Evolutionary conservation across 148 eudicot species (phyloP).

Genomic region (Vaccinium macrocarpon): DNA sequence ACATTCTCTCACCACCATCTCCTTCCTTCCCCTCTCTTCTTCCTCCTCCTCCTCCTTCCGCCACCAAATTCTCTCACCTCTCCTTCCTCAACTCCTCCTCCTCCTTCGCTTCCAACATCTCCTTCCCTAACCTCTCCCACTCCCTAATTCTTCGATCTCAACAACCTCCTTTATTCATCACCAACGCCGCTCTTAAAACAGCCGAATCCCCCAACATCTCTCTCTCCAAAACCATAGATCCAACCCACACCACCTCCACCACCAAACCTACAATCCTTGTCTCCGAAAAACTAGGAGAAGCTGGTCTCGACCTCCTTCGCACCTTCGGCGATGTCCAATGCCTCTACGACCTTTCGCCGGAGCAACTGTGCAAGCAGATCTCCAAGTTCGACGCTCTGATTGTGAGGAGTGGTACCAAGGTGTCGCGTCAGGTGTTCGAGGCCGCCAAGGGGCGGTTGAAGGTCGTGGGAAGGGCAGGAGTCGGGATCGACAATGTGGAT

Average conservation of each 20-base stretch:
- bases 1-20: slow-evolving; percentile 18
- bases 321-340: slow-evolving; percentile 60
- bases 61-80: slow-evolving; percentile 9
- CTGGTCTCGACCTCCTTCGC: slow-evolving; percentile 59
- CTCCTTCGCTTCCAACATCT: neutral
- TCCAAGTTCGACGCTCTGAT: slow-evolving; percentile 64
- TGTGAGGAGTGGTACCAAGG: slow-evolving; percentile 87
- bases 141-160: neutral
- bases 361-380: slow-evolving; percentile 55
- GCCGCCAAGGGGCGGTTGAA: slow-evolving; percentile 63
- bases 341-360: slow-evolving; percentile 50
- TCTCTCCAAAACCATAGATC: slow-evolving; percentile 13
- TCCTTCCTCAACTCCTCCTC: slow-evolving; percentile 15
- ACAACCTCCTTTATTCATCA: neutral
- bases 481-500: slow-evolving; percentile 91
- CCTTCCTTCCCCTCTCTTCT: neutral
- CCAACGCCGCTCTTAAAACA: slow-evolving; percentile 19
- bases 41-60: neutral
- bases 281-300: slow-evolving; percentile 85
- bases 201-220: slow-evolving; percentile 11
- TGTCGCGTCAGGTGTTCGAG: slow-evolving; percentile 63
- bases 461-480: slow-evolving; percentile 95
- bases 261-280: slow-evolving; percentile 60
- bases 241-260: slow-evolving; percentile 5
- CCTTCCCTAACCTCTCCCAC: slow-evolving; percentile 3